Percentiles rank a stretch among this genome's conserved stretches.
These are phyloP conservation scores for Balakata baccata DNA, from an alignment of 345 rosid species.

Conservation along the genomic window DNA sequence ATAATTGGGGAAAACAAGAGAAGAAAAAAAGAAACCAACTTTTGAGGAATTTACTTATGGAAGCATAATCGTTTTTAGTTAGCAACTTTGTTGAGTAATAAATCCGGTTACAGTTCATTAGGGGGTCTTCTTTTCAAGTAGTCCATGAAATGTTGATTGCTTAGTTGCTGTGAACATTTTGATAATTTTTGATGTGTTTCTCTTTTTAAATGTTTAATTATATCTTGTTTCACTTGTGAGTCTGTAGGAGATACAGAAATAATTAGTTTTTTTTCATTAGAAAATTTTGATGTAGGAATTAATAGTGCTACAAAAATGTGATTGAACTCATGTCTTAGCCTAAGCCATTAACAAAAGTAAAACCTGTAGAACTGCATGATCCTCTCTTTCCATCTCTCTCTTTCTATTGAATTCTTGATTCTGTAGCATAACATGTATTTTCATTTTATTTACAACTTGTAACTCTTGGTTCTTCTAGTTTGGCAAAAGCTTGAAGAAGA, in stretches of 20 bases:
- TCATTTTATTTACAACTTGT: not conserved
- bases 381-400: not conserved
- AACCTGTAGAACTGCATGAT: not conserved
- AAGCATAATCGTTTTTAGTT: too few species aligned
- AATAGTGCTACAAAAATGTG: not conserved
- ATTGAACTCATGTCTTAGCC: too few species aligned
- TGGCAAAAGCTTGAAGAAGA: constrained; percentile 99
- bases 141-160: not conserved
- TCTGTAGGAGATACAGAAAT: too few species aligned
- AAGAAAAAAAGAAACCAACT: not conserved
- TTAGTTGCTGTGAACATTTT: not conserved
- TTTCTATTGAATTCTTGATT: not conserved
- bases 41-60: not conserved
- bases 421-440: not conserved
- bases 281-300: not conserved
- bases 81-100: not conserved
- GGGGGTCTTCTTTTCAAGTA: not conserved
- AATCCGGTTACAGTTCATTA: not conserved
- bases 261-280: too few species aligned
- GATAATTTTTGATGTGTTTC: not conserved
- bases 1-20: too few species aligned
- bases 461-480: constrained; percentile 42
- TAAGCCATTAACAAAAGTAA: not conserved
- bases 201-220: too few species aligned
- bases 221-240: too few species aligned